Evolutionary conservation across 2,329 filamentous ascomycete genomes (phyloP).

Genomic region (Plenodomus biglobosus): DNA sequence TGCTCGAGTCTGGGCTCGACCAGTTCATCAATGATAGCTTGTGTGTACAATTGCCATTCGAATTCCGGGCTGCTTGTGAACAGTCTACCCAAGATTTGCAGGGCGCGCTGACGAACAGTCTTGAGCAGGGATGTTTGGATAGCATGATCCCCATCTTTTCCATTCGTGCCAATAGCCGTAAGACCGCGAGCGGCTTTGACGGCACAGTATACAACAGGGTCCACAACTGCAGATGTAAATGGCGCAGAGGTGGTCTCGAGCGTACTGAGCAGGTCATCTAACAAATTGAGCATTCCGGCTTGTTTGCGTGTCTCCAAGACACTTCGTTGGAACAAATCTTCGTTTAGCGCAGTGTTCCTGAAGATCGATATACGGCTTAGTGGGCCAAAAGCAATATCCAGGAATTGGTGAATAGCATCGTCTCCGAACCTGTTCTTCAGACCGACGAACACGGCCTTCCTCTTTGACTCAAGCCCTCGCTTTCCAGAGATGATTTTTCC

Average conservation of each 20-base stretch:
- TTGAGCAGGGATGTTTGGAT: constrained; percentile 61
- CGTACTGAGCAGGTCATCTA: constrained; percentile 81
- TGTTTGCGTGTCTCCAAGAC: constrained; percentile 73
- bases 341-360: constrained; percentile 53
- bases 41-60: constrained; percentile 72
- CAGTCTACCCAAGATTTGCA: constrained; percentile 79
- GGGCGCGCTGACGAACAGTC: constrained; percentile 67
- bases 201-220: constrained; percentile 79
- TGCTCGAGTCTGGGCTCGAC: constrained; percentile 76
- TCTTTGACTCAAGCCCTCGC: constrained; percentile 76
- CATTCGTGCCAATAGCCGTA: constrained; percentile 31
- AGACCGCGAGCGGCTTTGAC: constrained; percentile 61
- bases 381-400: constrained; percentile 77
- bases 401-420: constrained; percentile 75
- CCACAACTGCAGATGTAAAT: constrained; percentile 69
- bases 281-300: constrained; percentile 88
- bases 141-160: constrained; percentile 24
- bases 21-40: constrained; percentile 70
- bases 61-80: constrained; percentile 72
- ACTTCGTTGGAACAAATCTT: constrained; percentile 50
- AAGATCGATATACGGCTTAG: constrained; percentile 64
- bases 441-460: constrained; percentile 72
- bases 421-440: constrained; percentile 71
- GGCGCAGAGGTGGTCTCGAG: constrained; percentile 72
- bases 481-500: constrained; percentile 84